phyloP scores from a whole-genome alignment of 2,329 filamentous ascomycete species.

The Paecilomyces variotii region DNA sequence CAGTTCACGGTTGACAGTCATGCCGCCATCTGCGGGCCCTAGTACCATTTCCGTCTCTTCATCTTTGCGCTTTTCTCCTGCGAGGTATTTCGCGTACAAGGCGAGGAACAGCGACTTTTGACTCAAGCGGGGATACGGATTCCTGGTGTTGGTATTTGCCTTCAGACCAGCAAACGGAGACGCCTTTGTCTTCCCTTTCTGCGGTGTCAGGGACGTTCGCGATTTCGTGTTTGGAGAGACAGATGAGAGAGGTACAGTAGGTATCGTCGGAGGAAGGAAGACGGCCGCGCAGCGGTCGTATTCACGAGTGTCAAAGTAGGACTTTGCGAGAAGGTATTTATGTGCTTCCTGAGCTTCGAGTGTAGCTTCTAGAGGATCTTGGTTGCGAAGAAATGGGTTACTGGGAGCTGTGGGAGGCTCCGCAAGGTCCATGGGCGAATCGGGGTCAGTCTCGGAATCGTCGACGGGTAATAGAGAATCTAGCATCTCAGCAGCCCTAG shows the following conservation, averaged over 20 bases:
- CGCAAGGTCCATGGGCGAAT: constrained; percentile 51
- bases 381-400: constrained; percentile 45
- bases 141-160: constrained; percentile 21
- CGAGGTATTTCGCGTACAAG: constrained; percentile 84
- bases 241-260: constrained; percentile 53
- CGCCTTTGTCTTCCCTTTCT: constrained; percentile 56
- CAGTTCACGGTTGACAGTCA: constrained; percentile 77
- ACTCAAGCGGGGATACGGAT: constrained; percentile 53
- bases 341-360: constrained; percentile 73
- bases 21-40: constrained; percentile 81
- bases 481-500: constrained; percentile 87
- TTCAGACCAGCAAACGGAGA: constrained; percentile 29
- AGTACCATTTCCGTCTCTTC: constrained; percentile 97
- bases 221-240: constrained; percentile 29
- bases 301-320: constrained; percentile 90
- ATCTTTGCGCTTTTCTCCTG: constrained; percentile 91
- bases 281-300: constrained; percentile 88
- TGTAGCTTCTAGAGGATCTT: constrained; percentile 62
- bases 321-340: constrained; percentile 83
- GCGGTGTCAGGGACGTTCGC: constrained; percentile 33
- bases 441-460: constrained; percentile 53
- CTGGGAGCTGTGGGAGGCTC: constrained; percentile 43
- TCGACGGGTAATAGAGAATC: constrained; percentile 60
- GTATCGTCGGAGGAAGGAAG: constrained; percentile 72
- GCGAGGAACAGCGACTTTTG: constrained; percentile 90